phyloP scores from a whole-genome alignment of 1,284 basidiomycete genomes.

The Ceratobasidium sp. region DNA sequence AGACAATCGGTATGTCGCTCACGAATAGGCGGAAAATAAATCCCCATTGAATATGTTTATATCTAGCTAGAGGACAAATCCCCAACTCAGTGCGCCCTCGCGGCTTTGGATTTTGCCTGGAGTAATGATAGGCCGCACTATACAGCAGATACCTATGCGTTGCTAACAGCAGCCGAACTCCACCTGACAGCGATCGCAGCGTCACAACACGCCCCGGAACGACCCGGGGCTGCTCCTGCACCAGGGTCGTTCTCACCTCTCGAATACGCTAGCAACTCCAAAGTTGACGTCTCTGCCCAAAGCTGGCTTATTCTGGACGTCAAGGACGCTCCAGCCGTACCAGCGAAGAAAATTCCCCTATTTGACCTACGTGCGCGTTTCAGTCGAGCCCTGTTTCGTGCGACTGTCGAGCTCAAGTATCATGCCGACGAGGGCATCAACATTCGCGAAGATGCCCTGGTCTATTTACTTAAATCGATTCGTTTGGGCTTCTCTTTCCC shows the following conservation, averaged over 20 bases:
- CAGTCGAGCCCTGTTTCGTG: conserved; percentile 3
- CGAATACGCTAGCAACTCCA: no score
- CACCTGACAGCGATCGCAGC: not conserved
- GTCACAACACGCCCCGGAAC: not conserved
- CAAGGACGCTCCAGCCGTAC: no score
- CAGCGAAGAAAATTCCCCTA: not conserved
- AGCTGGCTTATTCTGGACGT: no score
- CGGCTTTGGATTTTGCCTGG: not conserved
- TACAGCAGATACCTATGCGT: not conserved
- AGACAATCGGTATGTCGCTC: no score
- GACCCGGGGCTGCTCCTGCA: no score
- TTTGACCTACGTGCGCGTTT: conserved; percentile 6
- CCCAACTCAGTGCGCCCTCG: not conserved
- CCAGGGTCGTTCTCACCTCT: no score
- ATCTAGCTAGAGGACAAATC: no score
- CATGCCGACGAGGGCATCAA: not conserved
- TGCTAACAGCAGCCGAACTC: not conserved
- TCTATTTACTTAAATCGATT: not conserved
- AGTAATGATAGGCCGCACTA: not conserved
- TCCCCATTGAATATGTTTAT: no score
- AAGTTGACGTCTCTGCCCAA: no score
- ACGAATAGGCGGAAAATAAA: no score
- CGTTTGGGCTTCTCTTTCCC: not conserved
- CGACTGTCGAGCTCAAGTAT: not conserved
- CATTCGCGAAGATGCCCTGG: not conserved